Evolutionary conservation across 345 rosid species (phyloP), one percentile per base, ranked within the genome.

Genomic region (Iberis pinnata): DNA sequence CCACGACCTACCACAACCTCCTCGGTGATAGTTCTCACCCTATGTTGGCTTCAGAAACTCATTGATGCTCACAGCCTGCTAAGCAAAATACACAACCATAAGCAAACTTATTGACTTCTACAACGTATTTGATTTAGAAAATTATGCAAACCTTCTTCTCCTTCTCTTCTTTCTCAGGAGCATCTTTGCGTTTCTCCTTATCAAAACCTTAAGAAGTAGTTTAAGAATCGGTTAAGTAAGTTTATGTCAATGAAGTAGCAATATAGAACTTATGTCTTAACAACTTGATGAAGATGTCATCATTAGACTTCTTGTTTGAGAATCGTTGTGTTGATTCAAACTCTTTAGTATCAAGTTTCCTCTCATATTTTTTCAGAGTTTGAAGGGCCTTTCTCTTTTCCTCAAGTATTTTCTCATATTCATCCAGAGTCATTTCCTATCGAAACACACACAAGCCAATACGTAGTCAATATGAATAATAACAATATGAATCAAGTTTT

Each of bases 11-110:
- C 89, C 88, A 1, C 95, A 79, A 15, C 89, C 81, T 4, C 70
- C 61, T 36, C 54, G 61, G 61, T 69, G 65, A 78, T 47, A 64
- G 59, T 68, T 80, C 78, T 75, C 89, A 22, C 95, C 92, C 22
- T 80, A 95, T 43, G 89, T 88, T 43, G 99, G 99, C 80, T 88
- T 93, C 75, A 93, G 77, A 63, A 93, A 88, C 70, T 88, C 97
- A 45, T 75, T 93, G 56, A 93, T 93, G 83, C 78, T 88, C 22
- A 88, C 83, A 73, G 92, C 46, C 99, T 93, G 53, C 63, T 69
- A 29, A 47, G 13, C 35, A 40, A 2, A 38, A n/a, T 25, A 36
- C 48, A 45, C 9, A 26, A 25, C 13, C 29, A 6, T 49, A 37
- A 18, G 48, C 32, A 24, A 12, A 33, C 54, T 31, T 38, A 31